A percentile compares a stretch with the other conserved stretches of the same genome.
Evolutionary conservation across 352 stramenopile species (phyloP).

Genomic region (Plasmopara muralis): DNA sequence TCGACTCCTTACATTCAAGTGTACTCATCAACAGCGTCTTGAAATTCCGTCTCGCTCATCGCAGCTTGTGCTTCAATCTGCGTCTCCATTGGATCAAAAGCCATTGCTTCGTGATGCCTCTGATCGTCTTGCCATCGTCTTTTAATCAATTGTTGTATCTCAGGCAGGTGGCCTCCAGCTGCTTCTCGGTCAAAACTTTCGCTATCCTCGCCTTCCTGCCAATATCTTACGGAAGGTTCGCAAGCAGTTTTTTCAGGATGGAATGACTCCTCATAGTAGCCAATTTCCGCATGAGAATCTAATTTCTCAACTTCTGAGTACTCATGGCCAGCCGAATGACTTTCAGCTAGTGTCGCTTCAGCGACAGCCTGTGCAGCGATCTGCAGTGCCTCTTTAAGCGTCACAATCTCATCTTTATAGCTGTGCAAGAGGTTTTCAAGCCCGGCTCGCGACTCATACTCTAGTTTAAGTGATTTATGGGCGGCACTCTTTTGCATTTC

Average conservation of each 20-base stretch:
- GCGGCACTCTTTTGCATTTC: constrained; percentile 38
- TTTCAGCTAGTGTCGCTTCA: constrained; percentile 23
- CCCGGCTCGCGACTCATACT: constrained; percentile 40
- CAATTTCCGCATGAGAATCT: no score
- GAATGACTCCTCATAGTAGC: background rate
- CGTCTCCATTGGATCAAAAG: background rate
- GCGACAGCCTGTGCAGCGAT: constrained; percentile 61
- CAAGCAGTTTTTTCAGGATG: background rate
- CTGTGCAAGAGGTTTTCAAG: constrained; percentile 50
- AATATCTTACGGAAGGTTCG: background rate
- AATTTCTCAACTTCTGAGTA: background rate
- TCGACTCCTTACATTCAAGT: no score
- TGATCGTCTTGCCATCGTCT: background rate
- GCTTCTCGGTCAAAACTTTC: no score
- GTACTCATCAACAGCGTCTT: constrained; percentile 31
- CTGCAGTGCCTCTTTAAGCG: constrained; percentile 63
- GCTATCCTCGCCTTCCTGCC: background rate
- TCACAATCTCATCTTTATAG: constrained; percentile 73
- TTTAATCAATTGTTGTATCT: constrained; percentile 4
- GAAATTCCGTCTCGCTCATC: constrained; percentile 24
- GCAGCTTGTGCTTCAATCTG: background rate
- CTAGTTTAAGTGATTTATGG: constrained; percentile 51
- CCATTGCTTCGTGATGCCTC: background rate
- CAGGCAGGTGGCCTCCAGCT: no score
- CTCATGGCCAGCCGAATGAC: background rate